Percentiles rank a stretch among this genome's conserved stretches.
phyloP scores from a whole-genome alignment of 2,329 filamentous ascomycete genomes.

The Hypoxylon rubiginosum region DNA sequence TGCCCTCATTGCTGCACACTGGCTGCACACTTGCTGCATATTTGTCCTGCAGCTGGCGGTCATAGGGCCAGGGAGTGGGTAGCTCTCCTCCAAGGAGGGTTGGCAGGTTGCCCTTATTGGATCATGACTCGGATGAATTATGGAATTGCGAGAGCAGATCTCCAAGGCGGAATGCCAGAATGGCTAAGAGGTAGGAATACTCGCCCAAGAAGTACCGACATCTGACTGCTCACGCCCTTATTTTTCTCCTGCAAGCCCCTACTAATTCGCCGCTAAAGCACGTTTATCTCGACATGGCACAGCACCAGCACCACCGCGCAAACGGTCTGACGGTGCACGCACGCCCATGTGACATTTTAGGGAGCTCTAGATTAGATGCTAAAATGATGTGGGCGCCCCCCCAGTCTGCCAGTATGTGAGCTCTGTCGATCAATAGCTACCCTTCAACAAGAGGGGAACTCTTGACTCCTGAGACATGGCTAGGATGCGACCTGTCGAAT shows the following conservation, averaged over 20 bases:
- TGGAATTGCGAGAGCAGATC: constrained; percentile 42
- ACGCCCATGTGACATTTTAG: constrained; percentile 44
- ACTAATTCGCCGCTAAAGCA: constrained; percentile 45
- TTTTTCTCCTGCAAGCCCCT: constrained; percentile 27
- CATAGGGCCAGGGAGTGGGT: constrained; percentile 45
- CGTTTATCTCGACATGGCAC: constrained; percentile 47
- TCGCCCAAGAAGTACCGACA: constrained; percentile 42
- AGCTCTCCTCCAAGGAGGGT: constrained; percentile 36
- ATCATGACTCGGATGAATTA: constrained; percentile 45
- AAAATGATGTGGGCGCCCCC: constrained; percentile 44
- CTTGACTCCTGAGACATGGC: constrained; percentile 24
- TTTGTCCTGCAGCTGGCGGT: constrained; percentile 43
- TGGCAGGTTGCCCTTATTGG: constrained; percentile 42
- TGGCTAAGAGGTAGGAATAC: not conserved
- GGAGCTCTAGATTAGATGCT: constrained; percentile 34
- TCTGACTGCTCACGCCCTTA: constrained; percentile 32
- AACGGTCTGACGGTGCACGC: not conserved
- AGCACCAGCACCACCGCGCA: not conserved
- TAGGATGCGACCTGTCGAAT: constrained; percentile 22
- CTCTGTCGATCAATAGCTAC: constrained; percentile 43
- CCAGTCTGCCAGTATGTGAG: constrained; percentile 36
- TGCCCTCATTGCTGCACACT: constrained; percentile 47
- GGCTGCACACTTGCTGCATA: constrained; percentile 39
- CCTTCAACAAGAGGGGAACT: constrained; percentile 18
- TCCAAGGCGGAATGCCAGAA: constrained; percentile 32